Evolutionary conservation across 257 asterid species (phyloP).

Genomic region (Nicotiana noctiflora): DNA sequence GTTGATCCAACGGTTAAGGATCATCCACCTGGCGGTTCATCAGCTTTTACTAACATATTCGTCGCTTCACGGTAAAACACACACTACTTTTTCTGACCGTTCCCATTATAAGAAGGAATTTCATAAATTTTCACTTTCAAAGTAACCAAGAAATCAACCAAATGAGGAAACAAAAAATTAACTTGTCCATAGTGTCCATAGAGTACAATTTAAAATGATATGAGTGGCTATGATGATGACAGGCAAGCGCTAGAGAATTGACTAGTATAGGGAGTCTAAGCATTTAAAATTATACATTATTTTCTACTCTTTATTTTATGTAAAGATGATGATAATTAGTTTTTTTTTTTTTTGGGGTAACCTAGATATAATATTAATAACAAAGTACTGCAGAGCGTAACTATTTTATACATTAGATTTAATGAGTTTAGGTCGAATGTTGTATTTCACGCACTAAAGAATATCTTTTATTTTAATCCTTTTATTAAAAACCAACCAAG

Average conservation of each 20-base stretch:
- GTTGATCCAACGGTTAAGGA: conserved; percentile 14
- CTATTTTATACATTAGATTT: no score
- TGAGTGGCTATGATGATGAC: neutral
- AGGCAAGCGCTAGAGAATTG: neutral
- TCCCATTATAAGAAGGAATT: neutral
- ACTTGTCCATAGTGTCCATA: neutral
- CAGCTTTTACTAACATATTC: conserved; percentile 43
- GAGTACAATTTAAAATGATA: neutral
- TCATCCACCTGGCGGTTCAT: conserved; percentile 38
- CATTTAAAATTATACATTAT: no score
- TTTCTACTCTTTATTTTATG: no score
- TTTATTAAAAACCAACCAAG: neutral
- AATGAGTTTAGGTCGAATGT: neutral
- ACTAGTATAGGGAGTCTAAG: no score
- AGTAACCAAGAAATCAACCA: conserved; percentile 36
- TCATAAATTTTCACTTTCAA: neutral
- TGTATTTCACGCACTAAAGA: neutral
- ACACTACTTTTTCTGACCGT: conserved; percentile 25
- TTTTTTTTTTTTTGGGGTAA: no score
- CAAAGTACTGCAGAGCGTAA: no score
- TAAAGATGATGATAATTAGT: no score
- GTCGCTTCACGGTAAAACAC: conserved; percentile 77
- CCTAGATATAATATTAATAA: no score
- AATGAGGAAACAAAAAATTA: conserved; percentile 41
- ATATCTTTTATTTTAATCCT: neutral